A percentile compares a stretch with the other conserved stretches of the same genome.
These are phyloP conservation scores for Aristolochia fimbriata DNA, from an alignment of 164 flowering plant species.

Conservation along the genomic window DNA sequence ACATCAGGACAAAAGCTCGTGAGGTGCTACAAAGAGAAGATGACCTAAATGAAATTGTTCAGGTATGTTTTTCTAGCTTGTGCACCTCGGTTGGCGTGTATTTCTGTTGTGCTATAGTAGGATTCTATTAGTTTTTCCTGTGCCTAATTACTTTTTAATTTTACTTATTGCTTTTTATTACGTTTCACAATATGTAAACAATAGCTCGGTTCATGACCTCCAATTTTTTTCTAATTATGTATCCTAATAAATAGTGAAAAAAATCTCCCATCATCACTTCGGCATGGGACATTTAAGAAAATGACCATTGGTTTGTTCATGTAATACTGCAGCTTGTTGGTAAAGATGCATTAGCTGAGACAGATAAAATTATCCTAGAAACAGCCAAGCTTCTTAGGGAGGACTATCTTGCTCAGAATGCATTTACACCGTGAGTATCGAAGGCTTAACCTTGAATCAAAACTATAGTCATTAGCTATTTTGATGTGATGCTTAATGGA, in stretches of 20 bases:
- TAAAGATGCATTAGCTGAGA: slow-evolving; percentile 96
- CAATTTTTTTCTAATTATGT: too few relatives aligned
- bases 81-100: background rate
- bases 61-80: slow-evolving; percentile 33
- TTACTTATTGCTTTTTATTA: background rate
- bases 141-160: too few relatives aligned
- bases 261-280: too few relatives aligned
- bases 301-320: slow-evolving; percentile 4
- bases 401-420: slow-evolving; percentile 98
- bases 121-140: background rate
- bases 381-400: slow-evolving; percentile 99
- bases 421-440: slow-evolving; percentile 87
- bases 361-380: slow-evolving; percentile 88
- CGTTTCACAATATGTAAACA: too few relatives aligned
- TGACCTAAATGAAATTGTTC: slow-evolving; percentile 97
- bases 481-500: background rate
- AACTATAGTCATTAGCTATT: background rate
- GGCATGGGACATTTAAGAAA: too few relatives aligned
- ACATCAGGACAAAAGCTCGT: slow-evolving; percentile 97
- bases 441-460: background rate
- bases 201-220: too few relatives aligned
- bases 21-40: slow-evolving; percentile 98
- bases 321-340: slow-evolving; percentile 79
- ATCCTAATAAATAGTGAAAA: too few relatives aligned
- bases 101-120: background rate